These are phyloP conservation scores for Aspergillus saccharolyticus DNA, from an alignment of 495 filamentous ascomycete species.

Conservation along the genomic window DNA sequence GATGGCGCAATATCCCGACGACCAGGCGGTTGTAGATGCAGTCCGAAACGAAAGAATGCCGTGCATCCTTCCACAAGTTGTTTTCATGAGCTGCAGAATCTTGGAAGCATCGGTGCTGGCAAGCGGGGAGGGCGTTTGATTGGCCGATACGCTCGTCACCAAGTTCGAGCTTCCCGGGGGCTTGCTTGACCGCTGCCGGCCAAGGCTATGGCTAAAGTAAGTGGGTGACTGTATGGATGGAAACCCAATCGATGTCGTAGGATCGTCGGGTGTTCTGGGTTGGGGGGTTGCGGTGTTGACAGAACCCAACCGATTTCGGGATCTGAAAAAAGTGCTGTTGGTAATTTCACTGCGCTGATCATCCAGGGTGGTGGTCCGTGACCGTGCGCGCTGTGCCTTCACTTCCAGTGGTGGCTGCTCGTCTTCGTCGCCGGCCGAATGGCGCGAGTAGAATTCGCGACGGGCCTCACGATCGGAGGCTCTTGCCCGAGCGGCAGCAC, in stretches of 20 bases:
- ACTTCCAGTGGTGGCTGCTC: constrained; percentile 25
- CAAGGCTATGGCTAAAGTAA: constrained; percentile 25
- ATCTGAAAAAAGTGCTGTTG: constrained; percentile 31
- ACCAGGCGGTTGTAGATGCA: constrained; percentile 48
- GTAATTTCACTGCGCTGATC: constrained; percentile 42
- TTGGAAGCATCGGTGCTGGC: constrained; percentile 47
- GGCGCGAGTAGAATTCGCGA: constrained; percentile 25
- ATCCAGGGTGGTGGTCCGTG: constrained; percentile 46
- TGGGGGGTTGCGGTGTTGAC: constrained; percentile 38
- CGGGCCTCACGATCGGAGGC: constrained; percentile 28
- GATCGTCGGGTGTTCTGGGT: constrained; percentile 27
- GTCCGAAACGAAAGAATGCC: constrained; percentile 52
- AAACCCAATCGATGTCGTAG: constrained; percentile 44
- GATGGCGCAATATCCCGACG: constrained; percentile 53
- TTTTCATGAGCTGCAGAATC: constrained; percentile 53
- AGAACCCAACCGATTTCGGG: constrained; percentile 42
- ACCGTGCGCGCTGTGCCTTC: constrained; percentile 40
- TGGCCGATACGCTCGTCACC: constrained; percentile 24
- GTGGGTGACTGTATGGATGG: constrained; percentile 47
- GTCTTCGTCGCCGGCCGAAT: constrained; percentile 34
- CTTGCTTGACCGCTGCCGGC: constrained; percentile 43
- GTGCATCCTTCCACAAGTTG: constrained; percentile 54
- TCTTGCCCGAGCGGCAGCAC: constrained; percentile 32
- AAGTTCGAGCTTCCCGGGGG: constrained; percentile 32
- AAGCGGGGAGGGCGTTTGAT: constrained; percentile 46